Base-by-base conservation (phyloP, 306 rosid species). In the Corylus avellana region DNA sequence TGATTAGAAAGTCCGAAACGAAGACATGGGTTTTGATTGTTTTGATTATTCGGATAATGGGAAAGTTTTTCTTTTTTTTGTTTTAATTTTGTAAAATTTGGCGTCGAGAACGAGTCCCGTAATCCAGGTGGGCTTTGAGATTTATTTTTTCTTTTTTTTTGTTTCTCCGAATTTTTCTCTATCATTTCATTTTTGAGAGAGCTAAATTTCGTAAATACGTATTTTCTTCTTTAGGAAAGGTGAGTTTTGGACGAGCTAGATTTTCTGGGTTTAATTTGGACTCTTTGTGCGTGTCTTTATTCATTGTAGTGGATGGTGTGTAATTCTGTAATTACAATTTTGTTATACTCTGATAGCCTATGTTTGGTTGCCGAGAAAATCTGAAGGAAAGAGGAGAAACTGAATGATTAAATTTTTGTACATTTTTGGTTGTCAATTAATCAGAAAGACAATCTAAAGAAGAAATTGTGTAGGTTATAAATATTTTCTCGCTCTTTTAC, bases 281-380 rank as follows among this genome's bases (percentile, higher is more conserved):
- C 6, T 70, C n/a, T 58, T 72, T 44, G 22, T 55, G 55, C n/a
- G 37, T 80, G 87, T 87, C 84, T 76, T 1, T 17, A 18, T 87
- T 77, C 89, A 80, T 81, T 84, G 91, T 80, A 75, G 74, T 35
- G 50, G 29, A n/a, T 42, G 72, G n/a, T 68, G n/a, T 68, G 7
- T 42, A 4, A 68, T 5, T 39, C 13, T 80, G 50, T 48, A 73
- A 73, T 78, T 83, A 74, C 35, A 75, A 51, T 78, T 53, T 64
- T 55, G 59, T 62, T 2, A 51, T 75, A 74, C 79, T 72, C 66
- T 77, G 81, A 75, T 55, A 49, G 17, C 70, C 12, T 74, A 25
- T 83, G 77, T 77, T 82, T 50, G 70, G 75, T 77, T 80, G 68
- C 80, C 84, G 22, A 77, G 39, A 73, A 81, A 59, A 66, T 51